Percentiles rank a stretch among this genome's conserved stretches.
phyloP scores from a whole-genome alignment of 73 alveolate genomes.

The Blepharisma japonicum region DNA sequence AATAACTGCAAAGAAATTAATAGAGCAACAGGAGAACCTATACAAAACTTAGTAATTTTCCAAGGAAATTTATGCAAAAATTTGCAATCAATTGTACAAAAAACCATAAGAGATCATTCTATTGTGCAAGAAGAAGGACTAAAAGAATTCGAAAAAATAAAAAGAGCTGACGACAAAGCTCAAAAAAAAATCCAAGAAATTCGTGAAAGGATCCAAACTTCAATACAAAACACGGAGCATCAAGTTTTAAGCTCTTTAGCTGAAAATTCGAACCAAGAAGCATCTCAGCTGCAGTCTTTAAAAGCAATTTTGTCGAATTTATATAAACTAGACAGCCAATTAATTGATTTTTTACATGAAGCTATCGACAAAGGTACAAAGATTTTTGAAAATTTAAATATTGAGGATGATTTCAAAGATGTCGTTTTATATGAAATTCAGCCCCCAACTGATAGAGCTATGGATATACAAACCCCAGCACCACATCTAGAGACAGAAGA shows the following conservation, averaged over 20 bases:
- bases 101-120: slow-evolving; percentile 12
- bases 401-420: slow-evolving; percentile 17
- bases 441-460: too few species aligned
- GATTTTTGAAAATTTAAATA: not conserved
- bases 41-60: not conserved
- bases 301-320: not conserved
- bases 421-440: not conserved
- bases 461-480: too few species aligned
- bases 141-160: slow-evolving; percentile 5
- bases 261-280: slow-evolving; percentile 9
- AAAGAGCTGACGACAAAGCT: not conserved
- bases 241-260: slow-evolving; percentile 15
- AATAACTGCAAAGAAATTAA: not conserved
- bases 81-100: not conserved
- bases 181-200: slow-evolving; percentile 3
- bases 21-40: slow-evolving; percentile 4
- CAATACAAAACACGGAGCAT: slow-evolving; percentile 11
- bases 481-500: too few species aligned
- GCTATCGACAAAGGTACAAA: not conserved
- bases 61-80: not conserved
- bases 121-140: slow-evolving; percentile 3
- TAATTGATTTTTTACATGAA: not conserved
- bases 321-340: not conserved
- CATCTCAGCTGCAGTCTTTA: not conserved
- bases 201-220: not conserved